phyloP scores from a whole-genome alignment of 2,329 filamentous ascomycete genomes.

The Sporothrix protearum region DNA sequence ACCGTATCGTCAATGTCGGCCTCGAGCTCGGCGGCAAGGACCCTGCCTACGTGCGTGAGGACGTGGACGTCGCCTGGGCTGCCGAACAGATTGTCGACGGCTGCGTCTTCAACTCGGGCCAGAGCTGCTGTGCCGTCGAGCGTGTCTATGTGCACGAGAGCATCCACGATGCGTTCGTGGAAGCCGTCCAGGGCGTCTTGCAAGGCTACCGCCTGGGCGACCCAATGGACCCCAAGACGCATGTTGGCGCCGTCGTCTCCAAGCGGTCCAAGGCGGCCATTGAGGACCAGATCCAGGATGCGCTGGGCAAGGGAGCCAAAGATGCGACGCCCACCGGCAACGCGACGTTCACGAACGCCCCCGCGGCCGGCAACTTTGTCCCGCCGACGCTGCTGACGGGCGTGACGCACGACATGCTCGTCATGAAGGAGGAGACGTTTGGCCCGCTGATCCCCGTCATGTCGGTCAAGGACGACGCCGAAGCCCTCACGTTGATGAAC shows the following conservation, averaged over 20 bases:
- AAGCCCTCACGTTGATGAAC: slow-evolving; percentile 85
- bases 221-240: slow-evolving; percentile 71
- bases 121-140: slow-evolving; percentile 93
- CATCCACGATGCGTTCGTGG: slow-evolving; percentile 78
- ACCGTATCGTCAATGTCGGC: slow-evolving; percentile 79
- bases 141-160: slow-evolving; percentile 84
- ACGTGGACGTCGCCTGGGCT: slow-evolving; percentile 86
- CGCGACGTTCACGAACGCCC: slow-evolving; percentile 67
- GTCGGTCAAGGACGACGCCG: slow-evolving; percentile 75
- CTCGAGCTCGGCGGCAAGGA: slow-evolving; percentile 94
- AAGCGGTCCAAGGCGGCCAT: slow-evolving; percentile 73
- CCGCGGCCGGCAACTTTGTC: slow-evolving; percentile 81
- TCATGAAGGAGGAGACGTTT: slow-evolving; percentile 95
- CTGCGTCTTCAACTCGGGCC: slow-evolving; percentile 96
- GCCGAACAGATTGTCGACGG: slow-evolving; percentile 94
- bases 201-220: slow-evolving; percentile 83
- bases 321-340: slow-evolving; percentile 72
- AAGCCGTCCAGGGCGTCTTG: slow-evolving; percentile 75
- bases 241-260: slow-evolving; percentile 86
- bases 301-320: slow-evolving; percentile 75
- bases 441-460: slow-evolving; percentile 88
- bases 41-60: slow-evolving; percentile 79
- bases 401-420: slow-evolving; percentile 76
- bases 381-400: slow-evolving; percentile 76
- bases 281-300: slow-evolving; percentile 74